phyloP scores from a whole-genome alignment of 2,329 filamentous ascomycete genomes.

The Verticillium nonalfalfae region DNA sequence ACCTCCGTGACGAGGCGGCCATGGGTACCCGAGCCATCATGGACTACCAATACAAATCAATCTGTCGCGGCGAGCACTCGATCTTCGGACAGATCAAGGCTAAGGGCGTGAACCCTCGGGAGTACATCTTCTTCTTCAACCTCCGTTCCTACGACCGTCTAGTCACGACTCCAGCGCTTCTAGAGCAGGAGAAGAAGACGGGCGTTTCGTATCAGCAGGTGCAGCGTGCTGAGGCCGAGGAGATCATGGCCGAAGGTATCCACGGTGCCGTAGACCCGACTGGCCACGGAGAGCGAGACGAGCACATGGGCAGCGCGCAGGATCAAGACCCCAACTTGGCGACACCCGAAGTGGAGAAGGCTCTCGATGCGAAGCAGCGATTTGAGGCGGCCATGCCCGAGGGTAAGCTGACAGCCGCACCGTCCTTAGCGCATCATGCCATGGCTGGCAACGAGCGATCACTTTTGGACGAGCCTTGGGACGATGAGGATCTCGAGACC shows the following conservation, averaged over 20 bases:
- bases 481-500: constrained; percentile 60
- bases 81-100: constrained; percentile 74
- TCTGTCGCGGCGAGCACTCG: constrained; percentile 83
- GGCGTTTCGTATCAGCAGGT: constrained; percentile 82
- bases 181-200: constrained; percentile 70
- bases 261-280: constrained; percentile 44
- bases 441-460: constrained; percentile 60
- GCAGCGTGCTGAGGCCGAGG: constrained; percentile 80
- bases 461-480: constrained; percentile 67
- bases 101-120: constrained; percentile 66
- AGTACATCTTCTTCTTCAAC: constrained; percentile 93
- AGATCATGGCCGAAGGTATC: constrained; percentile 73
- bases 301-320: constrained; percentile 37
- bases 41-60: constrained; percentile 98
- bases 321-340: constrained; percentile 19
- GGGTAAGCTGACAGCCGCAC: constrained; percentile 27
- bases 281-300: constrained; percentile 32
- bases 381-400: constrained; percentile 44
- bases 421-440: constrained; percentile 65
- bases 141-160: constrained; percentile 87
- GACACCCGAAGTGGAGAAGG: constrained; percentile 26
- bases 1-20: constrained; percentile 76
- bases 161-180: constrained; percentile 70
- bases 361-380: constrained; percentile 38
- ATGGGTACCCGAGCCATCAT: constrained; percentile 89